A percentile compares a stretch with the other conserved stretches of the same genome.
Evolutionary conservation across 371 early-diverging fungal genomes (phyloP).

Genomic region (Saksenaea oblongispora): DNA sequence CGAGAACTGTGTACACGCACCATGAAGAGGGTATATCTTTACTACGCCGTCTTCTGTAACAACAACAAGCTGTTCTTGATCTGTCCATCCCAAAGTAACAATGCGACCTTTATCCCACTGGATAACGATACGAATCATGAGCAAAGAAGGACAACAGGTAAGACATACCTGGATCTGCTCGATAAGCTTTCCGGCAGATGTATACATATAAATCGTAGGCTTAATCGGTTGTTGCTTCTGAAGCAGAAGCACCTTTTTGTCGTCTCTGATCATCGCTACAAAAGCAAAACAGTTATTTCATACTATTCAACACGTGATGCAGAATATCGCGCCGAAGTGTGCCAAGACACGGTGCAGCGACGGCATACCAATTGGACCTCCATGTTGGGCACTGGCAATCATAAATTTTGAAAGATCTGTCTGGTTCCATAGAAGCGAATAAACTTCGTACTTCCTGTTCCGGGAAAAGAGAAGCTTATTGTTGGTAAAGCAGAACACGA

Average conservation of each 20-base stretch:
- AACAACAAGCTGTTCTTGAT: constrained; percentile 82
- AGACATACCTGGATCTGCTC: constrained; percentile 76
- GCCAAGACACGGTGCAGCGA: background rate
- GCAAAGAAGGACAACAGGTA: background rate
- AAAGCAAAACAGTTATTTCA: background rate
- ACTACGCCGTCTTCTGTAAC: constrained; percentile 91
- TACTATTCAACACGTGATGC: background rate
- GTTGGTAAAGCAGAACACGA: background rate
- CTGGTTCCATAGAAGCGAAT: constrained; percentile 86
- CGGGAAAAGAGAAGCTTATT: background rate
- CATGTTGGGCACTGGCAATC: constrained; percentile 84
- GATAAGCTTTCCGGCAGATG: constrained; percentile 83
- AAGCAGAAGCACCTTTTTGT: constrained; percentile 74
- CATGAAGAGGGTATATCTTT: constrained; percentile 79
- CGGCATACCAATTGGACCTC: constrained; percentile 87
- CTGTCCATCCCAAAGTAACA: constrained; percentile 90
- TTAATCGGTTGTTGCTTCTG: constrained; percentile 74
- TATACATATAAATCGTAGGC: constrained; percentile 81
- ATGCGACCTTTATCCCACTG: constrained; percentile 92
- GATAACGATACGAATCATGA: background rate
- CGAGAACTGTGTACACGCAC: constrained; percentile 79
- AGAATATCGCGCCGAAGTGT: background rate
- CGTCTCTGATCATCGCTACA: constrained; percentile 85
- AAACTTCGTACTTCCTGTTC: constrained; percentile 75
- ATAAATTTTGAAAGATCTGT: constrained; percentile 81